phyloP scores from a whole-genome alignment of 2,329 filamentous ascomycete species.

The Paracorniculantispora psalliotae region DNA sequence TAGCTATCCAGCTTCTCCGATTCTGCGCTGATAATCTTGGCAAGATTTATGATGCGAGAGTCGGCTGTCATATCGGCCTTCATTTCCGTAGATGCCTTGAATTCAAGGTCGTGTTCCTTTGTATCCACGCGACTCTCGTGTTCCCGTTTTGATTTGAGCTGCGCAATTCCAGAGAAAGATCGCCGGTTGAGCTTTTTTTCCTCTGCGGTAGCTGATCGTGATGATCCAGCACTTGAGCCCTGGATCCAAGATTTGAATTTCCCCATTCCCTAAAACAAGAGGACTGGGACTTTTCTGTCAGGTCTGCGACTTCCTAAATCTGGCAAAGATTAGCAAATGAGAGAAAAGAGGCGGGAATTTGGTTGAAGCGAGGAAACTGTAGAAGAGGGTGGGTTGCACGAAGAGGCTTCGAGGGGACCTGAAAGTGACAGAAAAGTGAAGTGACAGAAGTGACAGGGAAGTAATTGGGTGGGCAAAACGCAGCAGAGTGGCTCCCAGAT shows the following conservation, averaged over 20 bases:
- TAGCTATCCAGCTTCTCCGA: constrained; percentile 46
- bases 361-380: not conserved
- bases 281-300: not conserved
- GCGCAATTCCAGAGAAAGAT: constrained; percentile 6
- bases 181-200: constrained; percentile 11
- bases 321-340: not conserved
- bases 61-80: constrained; percentile 17
- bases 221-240: constrained; percentile 6
- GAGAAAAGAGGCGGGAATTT: not conserved
- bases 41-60: constrained; percentile 41
- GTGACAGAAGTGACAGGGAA: not conserved
- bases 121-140: not conserved
- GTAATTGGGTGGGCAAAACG: not conserved
- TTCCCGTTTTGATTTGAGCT: constrained; percentile 1
- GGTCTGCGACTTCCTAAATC: not conserved
- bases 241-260: constrained; percentile 14
- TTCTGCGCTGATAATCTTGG: constrained; percentile 42
- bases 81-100: constrained; percentile 3
- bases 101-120: not conserved
- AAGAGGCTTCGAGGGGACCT: not conserved
- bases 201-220: not conserved
- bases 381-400: not conserved
- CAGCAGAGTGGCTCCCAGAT: not conserved
- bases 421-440: not conserved
- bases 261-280: not conserved